Conservation (phyloP, 192 early-diverging fungal genomes). For the Entomortierella chlamydospora region DNA sequence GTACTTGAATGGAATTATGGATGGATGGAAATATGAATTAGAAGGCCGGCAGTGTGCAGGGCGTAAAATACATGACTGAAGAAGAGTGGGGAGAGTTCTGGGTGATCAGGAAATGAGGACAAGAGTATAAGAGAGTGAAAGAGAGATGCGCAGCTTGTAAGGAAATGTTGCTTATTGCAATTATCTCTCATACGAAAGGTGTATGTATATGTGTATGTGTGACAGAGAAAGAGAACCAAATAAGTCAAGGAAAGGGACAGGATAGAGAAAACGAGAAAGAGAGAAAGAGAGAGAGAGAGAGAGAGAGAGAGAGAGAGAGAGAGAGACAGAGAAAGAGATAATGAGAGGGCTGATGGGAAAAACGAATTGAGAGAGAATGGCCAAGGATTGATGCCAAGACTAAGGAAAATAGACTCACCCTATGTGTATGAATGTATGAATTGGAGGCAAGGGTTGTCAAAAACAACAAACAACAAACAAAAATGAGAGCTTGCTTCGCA, state of each 20-base stretch:
- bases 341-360: neutral
- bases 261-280: neutral
- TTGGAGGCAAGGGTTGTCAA: no score
- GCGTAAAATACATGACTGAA: neutral
- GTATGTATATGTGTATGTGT: no score
- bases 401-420: no score
- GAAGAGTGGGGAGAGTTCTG: neutral
- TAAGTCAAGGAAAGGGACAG: no score
- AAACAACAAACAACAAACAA: no score
- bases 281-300: neutral
- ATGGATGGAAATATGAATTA: neutral
- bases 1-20: neutral
- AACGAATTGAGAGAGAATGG: neutral
- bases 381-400: no score
- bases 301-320: neutral
- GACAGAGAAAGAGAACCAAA: no score
- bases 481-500: no score
- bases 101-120: neutral
- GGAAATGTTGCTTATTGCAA: neutral
- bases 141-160: neutral
- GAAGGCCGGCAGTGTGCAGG: neutral
- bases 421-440: no score
- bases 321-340: neutral
- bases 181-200: no score
- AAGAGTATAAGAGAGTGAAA: neutral